phyloP scores from a whole-genome alignment of 2,329 filamentous ascomycete species.

The Cladosporium sp. region DNA sequence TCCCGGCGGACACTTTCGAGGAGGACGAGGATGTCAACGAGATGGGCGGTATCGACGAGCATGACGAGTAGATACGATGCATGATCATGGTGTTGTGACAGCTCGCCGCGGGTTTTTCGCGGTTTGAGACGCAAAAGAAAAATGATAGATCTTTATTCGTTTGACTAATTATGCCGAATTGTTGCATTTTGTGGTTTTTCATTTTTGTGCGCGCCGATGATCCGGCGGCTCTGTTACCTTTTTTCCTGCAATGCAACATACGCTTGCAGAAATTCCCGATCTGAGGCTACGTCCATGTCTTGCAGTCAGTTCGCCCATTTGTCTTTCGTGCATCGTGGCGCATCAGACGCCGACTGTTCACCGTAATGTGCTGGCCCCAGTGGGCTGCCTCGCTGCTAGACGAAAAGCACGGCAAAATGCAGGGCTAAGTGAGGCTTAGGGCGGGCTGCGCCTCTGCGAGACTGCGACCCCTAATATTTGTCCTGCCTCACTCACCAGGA shows the following conservation, averaged over 20 bases:
- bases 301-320: too few relatives aligned
- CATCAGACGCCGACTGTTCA: too few relatives aligned
- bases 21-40: constrained; percentile 81
- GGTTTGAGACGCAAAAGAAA: constrained; percentile 9
- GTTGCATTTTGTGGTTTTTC: too few relatives aligned
- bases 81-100: constrained; percentile 10
- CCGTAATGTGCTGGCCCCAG: too few relatives aligned
- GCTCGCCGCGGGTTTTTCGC: constrained; percentile 6
- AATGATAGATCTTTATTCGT: constrained; percentile 12
- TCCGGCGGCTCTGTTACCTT: neutral
- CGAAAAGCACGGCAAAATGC: neutral
- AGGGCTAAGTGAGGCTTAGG: neutral
- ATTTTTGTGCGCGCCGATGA: neutral
- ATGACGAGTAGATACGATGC: constrained; percentile 44
- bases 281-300: neutral
- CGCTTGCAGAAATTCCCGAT: neutral
- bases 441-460: neutral
- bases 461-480: neutral
- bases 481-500: neutral
- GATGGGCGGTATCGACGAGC: constrained; percentile 51
- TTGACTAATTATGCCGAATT: neutral
- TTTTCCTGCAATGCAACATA: neutral
- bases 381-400: too few relatives aligned
- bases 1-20: constrained; percentile 82
- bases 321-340: neutral